Evolutionary conservation across 768 basidiomycete species (phyloP).

Genomic region (Phlegmacium glaucopus): DNA sequence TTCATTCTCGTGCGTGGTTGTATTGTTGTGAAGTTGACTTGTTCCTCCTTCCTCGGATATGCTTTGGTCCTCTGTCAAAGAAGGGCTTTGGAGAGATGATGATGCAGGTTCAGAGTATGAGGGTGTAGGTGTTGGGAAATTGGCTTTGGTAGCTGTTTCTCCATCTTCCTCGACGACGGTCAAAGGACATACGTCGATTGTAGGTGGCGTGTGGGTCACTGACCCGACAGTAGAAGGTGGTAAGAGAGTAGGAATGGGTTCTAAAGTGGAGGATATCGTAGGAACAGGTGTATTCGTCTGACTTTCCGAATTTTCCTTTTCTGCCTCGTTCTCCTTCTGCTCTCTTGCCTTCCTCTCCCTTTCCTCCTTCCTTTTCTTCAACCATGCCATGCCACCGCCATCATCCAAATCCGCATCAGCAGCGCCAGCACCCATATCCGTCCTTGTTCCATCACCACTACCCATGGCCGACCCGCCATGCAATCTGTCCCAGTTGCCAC

Average conservation of each 20-base stretch:
- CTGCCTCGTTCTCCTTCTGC: conserved; percentile 15
- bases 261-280: conserved; percentile 12
- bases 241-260: neutral
- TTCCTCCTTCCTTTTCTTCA: conserved; percentile 48
- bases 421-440: conserved; percentile 19
- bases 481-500: conserved; percentile 25
- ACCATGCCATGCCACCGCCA: conserved; percentile 86
- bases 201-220: neutral
- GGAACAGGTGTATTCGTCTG: conserved; percentile 18
- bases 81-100: conserved; percentile 5
- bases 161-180: neutral
- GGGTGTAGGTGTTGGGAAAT: too few species aligned
- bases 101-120: too few species aligned
- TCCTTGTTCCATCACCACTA: conserved; percentile 19
- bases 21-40: too few species aligned
- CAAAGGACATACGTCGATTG: neutral
- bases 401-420: conserved; percentile 62
- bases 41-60: neutral
- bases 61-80: neutral
- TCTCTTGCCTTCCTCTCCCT: conserved; percentile 32
- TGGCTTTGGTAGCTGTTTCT: too few species aligned
- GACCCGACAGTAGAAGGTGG: neutral
- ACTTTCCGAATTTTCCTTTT: conserved; percentile 8
- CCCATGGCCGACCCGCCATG: conserved; percentile 14
- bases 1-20: conserved; percentile 5